Base-by-base conservation (phyloP, 805 yeast species). In the Candida broadrunensis region DNA sequence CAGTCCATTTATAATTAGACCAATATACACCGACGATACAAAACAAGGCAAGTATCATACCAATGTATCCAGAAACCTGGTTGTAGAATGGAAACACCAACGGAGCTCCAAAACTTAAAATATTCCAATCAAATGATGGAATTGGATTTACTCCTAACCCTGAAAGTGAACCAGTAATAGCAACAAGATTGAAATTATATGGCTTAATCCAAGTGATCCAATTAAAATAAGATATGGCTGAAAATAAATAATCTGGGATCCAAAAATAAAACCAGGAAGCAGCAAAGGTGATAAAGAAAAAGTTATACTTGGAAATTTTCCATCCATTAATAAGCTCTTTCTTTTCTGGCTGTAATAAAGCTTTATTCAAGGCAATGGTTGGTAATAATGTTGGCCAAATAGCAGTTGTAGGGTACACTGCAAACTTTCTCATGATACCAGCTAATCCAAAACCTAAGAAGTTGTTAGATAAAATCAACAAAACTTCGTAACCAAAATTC, bases 131-230 rank as follows among this genome's bases (percentile, higher is more conserved):
- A 52, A 78, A 68, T 1, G 78, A 64, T 7, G 81, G 55, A 33
- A 74, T 50, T 8, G 82, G 82, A 51, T 76, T 78, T 34, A 77
- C 41, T 9, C 81, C 83, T 18, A 78, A 44, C 12, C 81, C 81
- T 19, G 43, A 36, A 12, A 47, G 41, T n/a, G 63, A 53, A 24
- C 84, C 83, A 11, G 80, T 73, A 14, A 78, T 55, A 5, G 56
- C 50, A 13, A 77, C 75, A 38, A 78, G 54, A 48, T 70, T 67
- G 44, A 70, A 62, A 52, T 75, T 77, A 32, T 67, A 44, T n/a
- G 81, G 83, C 3, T 60, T 56, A 35, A 78, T 78, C 83, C 83
- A 80, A 3, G 75, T 67, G 49, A 75, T 65, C 85, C 84, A 80
- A 49, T 70, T 67, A 57, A 73, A 72, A 5, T 60, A 51, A 5